phyloP scores from a whole-genome alignment of 148 eudicot genomes.

The Rhododendron mucronatum region DNA sequence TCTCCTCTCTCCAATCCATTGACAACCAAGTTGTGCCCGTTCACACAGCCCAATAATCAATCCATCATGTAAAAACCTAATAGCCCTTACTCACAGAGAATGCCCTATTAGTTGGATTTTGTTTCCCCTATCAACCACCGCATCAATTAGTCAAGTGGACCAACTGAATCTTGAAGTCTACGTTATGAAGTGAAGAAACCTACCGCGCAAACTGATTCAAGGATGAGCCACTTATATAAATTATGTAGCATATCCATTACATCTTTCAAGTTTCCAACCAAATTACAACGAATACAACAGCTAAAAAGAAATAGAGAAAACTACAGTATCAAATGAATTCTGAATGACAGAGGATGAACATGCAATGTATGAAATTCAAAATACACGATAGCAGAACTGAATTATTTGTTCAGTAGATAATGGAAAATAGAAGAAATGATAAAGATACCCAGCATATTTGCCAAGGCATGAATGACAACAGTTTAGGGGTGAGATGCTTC shows the following conservation, averaged over 20 bases:
- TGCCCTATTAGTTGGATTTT: not conserved
- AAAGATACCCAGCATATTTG: not conserved
- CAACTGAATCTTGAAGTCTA: not conserved
- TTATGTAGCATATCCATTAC: not conserved
- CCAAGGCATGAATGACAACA: not conserved
- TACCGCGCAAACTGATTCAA: not conserved
- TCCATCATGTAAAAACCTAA: not conserved
- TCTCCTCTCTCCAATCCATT: not conserved
- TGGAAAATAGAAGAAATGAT: not conserved
- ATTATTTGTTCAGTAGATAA: slow-evolving; percentile 6
- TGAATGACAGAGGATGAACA: not conserved
- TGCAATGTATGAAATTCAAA: not conserved
- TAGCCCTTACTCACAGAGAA: not conserved
- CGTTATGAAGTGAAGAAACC: not conserved
- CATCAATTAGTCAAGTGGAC: not conserved
- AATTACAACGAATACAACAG: not conserved
- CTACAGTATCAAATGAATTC: slow-evolving; percentile 3
- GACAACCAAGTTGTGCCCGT: not conserved
- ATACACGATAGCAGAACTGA: not conserved
- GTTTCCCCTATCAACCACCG: not conserved
- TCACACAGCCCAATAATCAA: not conserved
- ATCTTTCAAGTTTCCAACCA: not conserved
- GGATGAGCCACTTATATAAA: not conserved
- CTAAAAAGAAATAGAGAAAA: not conserved
- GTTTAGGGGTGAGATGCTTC: not conserved